A percentile compares a stretch with the other conserved stretches of the same genome.
Evolutionary conservation across 2,329 filamentous ascomycete genomes (phyloP).

Genomic region (Beauveria asiatica): DNA sequence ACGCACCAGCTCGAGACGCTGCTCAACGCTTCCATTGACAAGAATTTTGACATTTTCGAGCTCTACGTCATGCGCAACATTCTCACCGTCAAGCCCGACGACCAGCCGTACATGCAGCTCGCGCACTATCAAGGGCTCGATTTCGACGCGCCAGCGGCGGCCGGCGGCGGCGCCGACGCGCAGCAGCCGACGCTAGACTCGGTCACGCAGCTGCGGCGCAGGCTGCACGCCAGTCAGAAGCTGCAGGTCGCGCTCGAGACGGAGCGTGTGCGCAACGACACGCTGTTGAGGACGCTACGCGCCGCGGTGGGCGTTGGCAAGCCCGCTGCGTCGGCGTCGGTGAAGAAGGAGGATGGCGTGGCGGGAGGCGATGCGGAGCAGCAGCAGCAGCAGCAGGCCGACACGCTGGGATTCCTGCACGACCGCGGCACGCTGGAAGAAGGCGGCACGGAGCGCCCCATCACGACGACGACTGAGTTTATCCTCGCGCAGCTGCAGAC

Average conservation of each 20-base stretch:
- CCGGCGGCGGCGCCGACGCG: slow-evolving; percentile 14
- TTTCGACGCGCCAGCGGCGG: slow-evolving; percentile 22
- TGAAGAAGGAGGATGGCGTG: slow-evolving; percentile 9
- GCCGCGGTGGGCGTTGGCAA: slow-evolving; percentile 26
- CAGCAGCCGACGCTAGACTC: slow-evolving; percentile 51
- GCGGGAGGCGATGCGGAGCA: background rate
- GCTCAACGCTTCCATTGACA: slow-evolving; percentile 71
- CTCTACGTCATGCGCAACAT: slow-evolving; percentile 87
- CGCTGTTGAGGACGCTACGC: slow-evolving; percentile 57
- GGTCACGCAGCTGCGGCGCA: slow-evolving; percentile 63
- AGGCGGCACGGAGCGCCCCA: slow-evolving; percentile 44
- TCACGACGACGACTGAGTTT: slow-evolving; percentile 68
- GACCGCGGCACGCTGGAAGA: slow-evolving; percentile 42
- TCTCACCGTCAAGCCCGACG: slow-evolving; percentile 57
- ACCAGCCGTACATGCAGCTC: slow-evolving; percentile 71
- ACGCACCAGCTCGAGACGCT: slow-evolving; percentile 78
- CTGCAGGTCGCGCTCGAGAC: slow-evolving; percentile 61
- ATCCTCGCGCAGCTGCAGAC: slow-evolving; percentile 76
- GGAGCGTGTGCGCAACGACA: slow-evolving; percentile 65
- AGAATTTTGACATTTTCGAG: slow-evolving; percentile 78
- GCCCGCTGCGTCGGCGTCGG: slow-evolving; percentile 10
- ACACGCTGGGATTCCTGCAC: slow-evolving; percentile 48
- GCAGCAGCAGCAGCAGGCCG: slow-evolving; percentile 9
- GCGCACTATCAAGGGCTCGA: slow-evolving; percentile 72
- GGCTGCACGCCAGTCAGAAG: slow-evolving; percentile 69